Evolutionary conservation across 2,329 filamentous ascomycete genomes (phyloP), one percentile per base, ranked within the genome.

Genomic region (Sporothrix schenckii): DNA sequence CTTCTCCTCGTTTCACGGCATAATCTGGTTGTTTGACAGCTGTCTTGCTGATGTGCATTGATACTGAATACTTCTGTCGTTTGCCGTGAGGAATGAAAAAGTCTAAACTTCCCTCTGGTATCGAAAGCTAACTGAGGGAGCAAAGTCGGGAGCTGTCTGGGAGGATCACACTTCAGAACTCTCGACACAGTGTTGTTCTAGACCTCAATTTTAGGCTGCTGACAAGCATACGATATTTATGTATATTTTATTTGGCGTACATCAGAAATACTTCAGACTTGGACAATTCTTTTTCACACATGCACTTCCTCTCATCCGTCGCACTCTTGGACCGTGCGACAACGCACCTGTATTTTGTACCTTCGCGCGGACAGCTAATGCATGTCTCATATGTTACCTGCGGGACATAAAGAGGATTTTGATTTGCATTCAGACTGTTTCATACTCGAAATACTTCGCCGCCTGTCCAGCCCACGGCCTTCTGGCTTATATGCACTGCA

Each of bases 401-500:
- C 53, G 1, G 34, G 27, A 27, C n/a, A 21, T 16, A 30, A 58
- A 4, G 30, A 41, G 16, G 3, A 16, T 21, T 13, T 58, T 5
- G 3, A 13, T 13, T 58, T 9, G 30, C 54, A 58, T 58, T 41
- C 30, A 13, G n/a, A n/a, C 54, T 19, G 30, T n/a, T 41, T 34
- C 19, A 41, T 58, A 19, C 54, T 21, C 49, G 19, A 50, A 50
- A 14, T 11, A 54, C 4, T 4, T 58, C 30, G 54, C 19, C 41
- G 30, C 27, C 52, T 58, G 27, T 16, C 27, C 27, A n/a, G 54
- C 54, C 34, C 41, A 14, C 54, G 41, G 54, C 54, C 54, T 58
- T n/a, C 54, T 30, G 39, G 54, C 30, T 30, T 58, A 58, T 41
- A 58, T 58, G 54, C 54, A 58, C 54, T 58, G 54, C 54, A 58